Evolutionary conservation across 306 rosid genomes (phyloP).

Genomic region (Acacia confusa): DNA sequence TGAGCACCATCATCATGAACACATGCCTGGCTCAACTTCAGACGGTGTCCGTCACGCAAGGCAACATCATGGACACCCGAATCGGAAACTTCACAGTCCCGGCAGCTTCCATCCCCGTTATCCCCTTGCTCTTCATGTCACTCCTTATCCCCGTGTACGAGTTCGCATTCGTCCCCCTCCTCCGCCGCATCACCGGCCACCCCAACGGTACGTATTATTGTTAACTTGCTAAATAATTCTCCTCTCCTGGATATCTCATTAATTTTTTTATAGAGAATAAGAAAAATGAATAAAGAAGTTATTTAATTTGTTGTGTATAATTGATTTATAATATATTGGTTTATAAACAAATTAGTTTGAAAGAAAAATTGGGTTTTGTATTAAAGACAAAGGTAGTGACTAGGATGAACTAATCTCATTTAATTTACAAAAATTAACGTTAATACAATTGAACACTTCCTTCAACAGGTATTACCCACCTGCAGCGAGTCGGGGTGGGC

Average conservation of each 20-base stretch:
- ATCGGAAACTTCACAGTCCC: constrained; percentile 37
- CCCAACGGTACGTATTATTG: constrained; percentile 43
- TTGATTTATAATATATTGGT: too few relatives aligned
- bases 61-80: constrained; percentile 44
- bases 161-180: constrained; percentile 43
- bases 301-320: too few relatives aligned
- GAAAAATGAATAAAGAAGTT: too few relatives aligned
- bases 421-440: too few relatives aligned
- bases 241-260: too few relatives aligned
- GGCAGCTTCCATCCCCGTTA: constrained; percentile 52
- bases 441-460: too few relatives aligned
- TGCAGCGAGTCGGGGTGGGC: constrained; percentile 60
- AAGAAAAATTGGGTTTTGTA: too few relatives aligned
- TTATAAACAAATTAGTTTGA: too few relatives aligned
- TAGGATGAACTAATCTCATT: too few relatives aligned
- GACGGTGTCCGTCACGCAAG: constrained; percentile 57
- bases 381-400: too few relatives aligned
- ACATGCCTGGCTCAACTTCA: constrained; percentile 62
- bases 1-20: constrained; percentile 59
- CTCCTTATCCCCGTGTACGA: constrained; percentile 55
- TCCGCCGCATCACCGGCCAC: constrained; percentile 43
- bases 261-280: too few relatives aligned
- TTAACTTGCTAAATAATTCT: too few relatives aligned
- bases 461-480: constrained; percentile 22
- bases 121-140: constrained; percentile 61